These are phyloP conservation scores for Periconia macrospinosa DNA, from an alignment of 2,329 filamentous ascomycete species.

Conservation along the genomic window DNA sequence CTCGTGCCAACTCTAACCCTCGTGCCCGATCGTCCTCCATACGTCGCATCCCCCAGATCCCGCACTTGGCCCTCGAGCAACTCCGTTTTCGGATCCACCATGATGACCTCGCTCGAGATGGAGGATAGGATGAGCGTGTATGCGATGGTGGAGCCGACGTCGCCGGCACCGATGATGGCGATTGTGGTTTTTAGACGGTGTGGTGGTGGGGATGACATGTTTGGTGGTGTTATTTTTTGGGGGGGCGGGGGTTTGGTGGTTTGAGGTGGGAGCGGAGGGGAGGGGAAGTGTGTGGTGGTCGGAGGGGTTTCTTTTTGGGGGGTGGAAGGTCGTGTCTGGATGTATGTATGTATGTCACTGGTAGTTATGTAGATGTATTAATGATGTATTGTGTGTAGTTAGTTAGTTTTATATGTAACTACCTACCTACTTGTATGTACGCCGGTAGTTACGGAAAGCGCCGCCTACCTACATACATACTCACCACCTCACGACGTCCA, in stretches of 20 bases:
- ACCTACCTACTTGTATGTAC: too few relatives aligned
- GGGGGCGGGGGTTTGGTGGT: too few relatives aligned
- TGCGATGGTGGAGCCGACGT: slow-evolving; percentile 55
- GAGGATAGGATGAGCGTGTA: slow-evolving; percentile 56
- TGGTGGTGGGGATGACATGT: not conserved
- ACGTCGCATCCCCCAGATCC: slow-evolving; percentile 57
- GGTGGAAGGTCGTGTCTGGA: not conserved
- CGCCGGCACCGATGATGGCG: slow-evolving; percentile 55
- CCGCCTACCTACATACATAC: too few relatives aligned
- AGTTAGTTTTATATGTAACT: too few relatives aligned
- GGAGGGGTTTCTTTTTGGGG: not conserved
- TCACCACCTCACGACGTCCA: too few relatives aligned
- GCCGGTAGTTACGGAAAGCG: too few relatives aligned
- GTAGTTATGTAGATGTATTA: too few relatives aligned
- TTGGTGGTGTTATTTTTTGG: not conserved
- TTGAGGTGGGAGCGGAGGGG: too few relatives aligned
- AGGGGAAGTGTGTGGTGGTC: too few relatives aligned
- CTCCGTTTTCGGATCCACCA: slow-evolving; percentile 55
- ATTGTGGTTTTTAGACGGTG: slow-evolving; percentile 44
- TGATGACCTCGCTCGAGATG: slow-evolving; percentile 55
- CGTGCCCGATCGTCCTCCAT: slow-evolving; percentile 47
- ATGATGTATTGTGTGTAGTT: too few relatives aligned
- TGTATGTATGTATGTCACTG: too few relatives aligned
- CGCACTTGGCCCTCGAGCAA: slow-evolving; percentile 54
- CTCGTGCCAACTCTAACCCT: slow-evolving; percentile 50